Percentiles rank a stretch among this genome's conserved stretches.
These are phyloP conservation scores for Lepidium africanum DNA, from an alignment of 345 rosid species.

Conservation along the genomic window DNA sequence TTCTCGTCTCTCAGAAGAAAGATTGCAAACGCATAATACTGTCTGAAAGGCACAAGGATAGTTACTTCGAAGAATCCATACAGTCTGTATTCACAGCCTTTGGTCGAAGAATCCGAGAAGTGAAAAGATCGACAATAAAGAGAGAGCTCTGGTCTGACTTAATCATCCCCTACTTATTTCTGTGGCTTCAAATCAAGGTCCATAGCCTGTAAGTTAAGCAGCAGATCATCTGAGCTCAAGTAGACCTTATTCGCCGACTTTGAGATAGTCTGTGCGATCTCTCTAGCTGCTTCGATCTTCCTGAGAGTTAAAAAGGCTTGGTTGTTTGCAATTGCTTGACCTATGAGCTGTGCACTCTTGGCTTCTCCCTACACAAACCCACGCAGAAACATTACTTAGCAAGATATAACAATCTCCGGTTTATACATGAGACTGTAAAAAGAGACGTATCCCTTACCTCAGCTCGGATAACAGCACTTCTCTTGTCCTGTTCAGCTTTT, in stretches of 20 bases:
- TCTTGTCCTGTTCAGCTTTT: slow-evolving; percentile 89
- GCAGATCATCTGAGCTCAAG: slow-evolving; percentile 55
- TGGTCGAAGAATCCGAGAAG: neutral
- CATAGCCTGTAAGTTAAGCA: slow-evolving; percentile 43
- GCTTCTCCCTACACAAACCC: slow-evolving; percentile 61
- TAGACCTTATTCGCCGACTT: slow-evolving; percentile 54
- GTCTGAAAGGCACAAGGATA: neutral
- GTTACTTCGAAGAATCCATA: neutral
- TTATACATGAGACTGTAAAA: neutral
- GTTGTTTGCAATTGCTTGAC: slow-evolving; percentile 78
- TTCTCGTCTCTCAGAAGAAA: neutral
- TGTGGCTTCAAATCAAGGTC: slow-evolving; percentile 23
- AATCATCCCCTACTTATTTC: slow-evolving; percentile 22
- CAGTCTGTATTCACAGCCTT: neutral
- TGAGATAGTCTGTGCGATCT: slow-evolving; percentile 66
- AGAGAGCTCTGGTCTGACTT: neutral
- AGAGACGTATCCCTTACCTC: slow-evolving; percentile 35
- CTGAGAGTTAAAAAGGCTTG: slow-evolving; percentile 78
- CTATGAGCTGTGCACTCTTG: slow-evolving; percentile 74
- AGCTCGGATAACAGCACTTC: slow-evolving; percentile 79
- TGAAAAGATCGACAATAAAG: neutral
- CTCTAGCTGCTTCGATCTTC: slow-evolving; percentile 83
- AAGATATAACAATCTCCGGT: neutral
- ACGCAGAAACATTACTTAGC: neutral
- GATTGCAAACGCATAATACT: neutral